These are phyloP conservation scores for Sambucus nigra DNA, from an alignment of 129 eudicot species.

Conservation along the genomic window DNA sequence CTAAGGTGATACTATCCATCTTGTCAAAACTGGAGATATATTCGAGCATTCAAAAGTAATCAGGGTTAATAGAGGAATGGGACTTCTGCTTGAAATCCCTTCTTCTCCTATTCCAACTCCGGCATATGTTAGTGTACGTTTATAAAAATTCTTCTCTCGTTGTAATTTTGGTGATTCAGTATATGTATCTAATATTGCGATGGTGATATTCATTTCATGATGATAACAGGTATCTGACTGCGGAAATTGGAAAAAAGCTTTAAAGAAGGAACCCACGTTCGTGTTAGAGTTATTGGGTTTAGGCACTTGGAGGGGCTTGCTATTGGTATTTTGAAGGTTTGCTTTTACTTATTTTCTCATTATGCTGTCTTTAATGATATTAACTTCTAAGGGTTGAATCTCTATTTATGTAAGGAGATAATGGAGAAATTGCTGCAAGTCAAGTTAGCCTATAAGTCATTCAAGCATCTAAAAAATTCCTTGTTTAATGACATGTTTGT, in stretches of 20 bases:
- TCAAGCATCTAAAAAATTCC: no score
- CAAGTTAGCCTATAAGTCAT: no score
- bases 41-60: constrained; percentile 68
- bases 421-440: no score
- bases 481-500: no score
- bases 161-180: neutral
- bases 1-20: constrained; percentile 36
- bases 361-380: no score
- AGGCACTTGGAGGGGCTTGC: constrained; percentile 91
- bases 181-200: constrained; percentile 1
- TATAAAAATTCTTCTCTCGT: neutral
- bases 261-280: constrained; percentile 74
- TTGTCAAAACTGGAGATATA: constrained; percentile 71
- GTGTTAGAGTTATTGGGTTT: constrained; percentile 80
- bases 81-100: constrained; percentile 74
- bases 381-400: no score
- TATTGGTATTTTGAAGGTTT: constrained; percentile 74
- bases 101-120: constrained; percentile 75
- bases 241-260: constrained; percentile 63
- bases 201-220: constrained; percentile 4
- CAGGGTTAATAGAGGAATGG: constrained; percentile 73
- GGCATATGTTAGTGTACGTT: constrained; percentile 73
- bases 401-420: no score
- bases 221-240: constrained; percentile 51
- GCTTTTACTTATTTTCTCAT: neutral